A percentile compares a stretch with the other conserved stretches of the same genome.
phyloP scores from a whole-genome alignment of 352 stramenopile genomes.

The Thalassiosira pacifica region DNA sequence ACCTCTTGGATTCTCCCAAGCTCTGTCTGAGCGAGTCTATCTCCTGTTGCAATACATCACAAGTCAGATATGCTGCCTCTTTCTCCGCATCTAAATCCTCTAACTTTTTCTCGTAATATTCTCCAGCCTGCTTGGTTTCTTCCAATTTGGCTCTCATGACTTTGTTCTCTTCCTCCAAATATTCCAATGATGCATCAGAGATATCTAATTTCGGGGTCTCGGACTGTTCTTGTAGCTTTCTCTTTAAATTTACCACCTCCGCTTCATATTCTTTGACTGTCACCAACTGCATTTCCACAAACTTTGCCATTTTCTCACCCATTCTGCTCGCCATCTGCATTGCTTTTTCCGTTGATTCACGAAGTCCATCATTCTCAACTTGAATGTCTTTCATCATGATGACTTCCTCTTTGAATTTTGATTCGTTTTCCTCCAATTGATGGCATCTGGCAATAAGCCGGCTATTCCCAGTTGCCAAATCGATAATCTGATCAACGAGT shows the following conservation, averaged over 20 bases:
- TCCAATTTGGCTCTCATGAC: background rate
- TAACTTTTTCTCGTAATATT: background rate
- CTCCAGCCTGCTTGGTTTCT: background rate
- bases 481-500: background rate
- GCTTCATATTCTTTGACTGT: slow-evolving; percentile 36
- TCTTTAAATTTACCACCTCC: slow-evolving; percentile 3
- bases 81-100: slow-evolving; percentile 8
- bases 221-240: background rate
- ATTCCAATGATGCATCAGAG: background rate
- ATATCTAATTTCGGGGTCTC: background rate
- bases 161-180: slow-evolving; percentile 2
- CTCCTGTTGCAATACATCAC: slow-evolving; percentile 17
- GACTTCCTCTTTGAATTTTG: slow-evolving; percentile 18
- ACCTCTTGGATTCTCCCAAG: too few species aligned
- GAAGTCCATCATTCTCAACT: slow-evolving; percentile 29
- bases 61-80: background rate
- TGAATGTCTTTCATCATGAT: slow-evolving; percentile 21
- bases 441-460: background rate
- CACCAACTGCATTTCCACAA: slow-evolving; percentile 26
- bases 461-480: background rate
- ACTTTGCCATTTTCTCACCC: slow-evolving; percentile 35
- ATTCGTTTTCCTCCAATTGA: background rate
- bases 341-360: slow-evolving; percentile 20
- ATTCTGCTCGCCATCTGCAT: slow-evolving; percentile 24
- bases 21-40: background rate